Evolutionary conservation across 805 yeast species (phyloP).

Genomic region (Metschnikowia koreensis): DNA sequence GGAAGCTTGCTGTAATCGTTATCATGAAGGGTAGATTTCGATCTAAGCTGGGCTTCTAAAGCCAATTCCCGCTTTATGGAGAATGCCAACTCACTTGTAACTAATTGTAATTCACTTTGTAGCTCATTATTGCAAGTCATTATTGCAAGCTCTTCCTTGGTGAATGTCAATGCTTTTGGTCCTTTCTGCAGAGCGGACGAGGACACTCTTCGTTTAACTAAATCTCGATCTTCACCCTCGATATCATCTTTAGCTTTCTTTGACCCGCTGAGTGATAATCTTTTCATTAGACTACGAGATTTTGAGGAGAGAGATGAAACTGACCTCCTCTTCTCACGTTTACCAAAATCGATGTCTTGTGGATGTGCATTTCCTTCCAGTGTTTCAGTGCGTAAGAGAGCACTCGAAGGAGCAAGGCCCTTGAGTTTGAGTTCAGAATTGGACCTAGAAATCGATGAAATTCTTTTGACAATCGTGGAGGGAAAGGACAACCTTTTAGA

Average conservation of each 20-base stretch:
- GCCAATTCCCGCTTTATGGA: constrained; percentile 69
- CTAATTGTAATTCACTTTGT: constrained; percentile 61
- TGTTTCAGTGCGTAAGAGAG: constrained; percentile 11
- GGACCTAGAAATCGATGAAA: constrained; percentile 15
- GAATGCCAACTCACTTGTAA: constrained; percentile 69
- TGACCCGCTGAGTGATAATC: constrained; percentile 28
- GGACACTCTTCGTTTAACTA: background rate
- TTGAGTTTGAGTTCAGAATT: constrained; percentile 17
- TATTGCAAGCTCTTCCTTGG: constrained; percentile 61
- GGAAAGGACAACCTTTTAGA: background rate
- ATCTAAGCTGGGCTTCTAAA: constrained; percentile 47
- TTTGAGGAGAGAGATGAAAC: constrained; percentile 27
- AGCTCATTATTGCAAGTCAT: constrained; percentile 58
- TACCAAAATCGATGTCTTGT: constrained; percentile 8
- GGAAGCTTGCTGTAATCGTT: background rate
- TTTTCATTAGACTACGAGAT: constrained; percentile 33
- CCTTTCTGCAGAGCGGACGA: constrained; percentile 3
- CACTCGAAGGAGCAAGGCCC: constrained; percentile 15
- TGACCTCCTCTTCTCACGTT: constrained; percentile 22
- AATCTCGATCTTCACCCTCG: background rate
- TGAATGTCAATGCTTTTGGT: constrained; percentile 32
- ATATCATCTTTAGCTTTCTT: constrained; percentile 1
- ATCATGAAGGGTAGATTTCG: background rate
- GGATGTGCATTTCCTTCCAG: background rate
- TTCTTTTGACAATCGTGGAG: background rate